phyloP scores from a whole-genome alignment of 75 land plant genomes.

The Larix kaempferi region DNA sequence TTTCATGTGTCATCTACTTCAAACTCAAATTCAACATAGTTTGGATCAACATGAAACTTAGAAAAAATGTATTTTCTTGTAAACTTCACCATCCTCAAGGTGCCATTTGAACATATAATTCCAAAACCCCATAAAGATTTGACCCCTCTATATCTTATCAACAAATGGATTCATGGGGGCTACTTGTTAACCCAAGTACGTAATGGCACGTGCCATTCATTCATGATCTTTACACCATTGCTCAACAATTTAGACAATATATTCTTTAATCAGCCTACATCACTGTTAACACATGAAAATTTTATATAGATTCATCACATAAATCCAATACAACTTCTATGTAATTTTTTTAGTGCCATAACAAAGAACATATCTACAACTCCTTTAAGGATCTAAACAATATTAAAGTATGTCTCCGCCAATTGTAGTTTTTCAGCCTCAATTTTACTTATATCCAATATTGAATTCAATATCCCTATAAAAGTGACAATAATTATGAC shows the following conservation, averaged over 20 bases:
- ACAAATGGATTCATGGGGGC: constrained; percentile 14
- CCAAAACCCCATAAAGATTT: constrained; percentile 13
- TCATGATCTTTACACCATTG: constrained; percentile 86
- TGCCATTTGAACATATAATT: constrained; percentile 11
- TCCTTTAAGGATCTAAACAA: constrained; percentile 63
- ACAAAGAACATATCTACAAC: constrained; percentile 68
- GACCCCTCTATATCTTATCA: not conserved
- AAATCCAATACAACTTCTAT: constrained; percentile 75
- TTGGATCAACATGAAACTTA: constrained; percentile 16
- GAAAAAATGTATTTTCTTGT: constrained; percentile 10
- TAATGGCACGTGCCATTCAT: constrained; percentile 59
- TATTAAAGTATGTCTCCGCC: constrained; percentile 61
- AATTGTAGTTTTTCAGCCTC: constrained; percentile 79
- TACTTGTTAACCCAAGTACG: constrained; percentile 55
- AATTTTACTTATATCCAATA: constrained; percentile 80
- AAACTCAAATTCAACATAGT: constrained; percentile 54
- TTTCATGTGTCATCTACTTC: constrained; percentile 85
- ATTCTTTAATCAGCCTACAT: constrained; percentile 58
- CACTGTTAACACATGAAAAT: constrained; percentile 57
- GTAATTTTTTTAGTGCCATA: constrained; percentile 62
- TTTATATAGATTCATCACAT: constrained; percentile 44
- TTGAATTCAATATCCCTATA: constrained; percentile 75
- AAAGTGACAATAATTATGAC: not conserved
- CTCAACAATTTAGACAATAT: constrained; percentile 66
- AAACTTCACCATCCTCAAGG: constrained; percentile 9